phyloP scores from a whole-genome alignment of 148 eudicot genomes.

The Amaranthus cruentus region DNA sequence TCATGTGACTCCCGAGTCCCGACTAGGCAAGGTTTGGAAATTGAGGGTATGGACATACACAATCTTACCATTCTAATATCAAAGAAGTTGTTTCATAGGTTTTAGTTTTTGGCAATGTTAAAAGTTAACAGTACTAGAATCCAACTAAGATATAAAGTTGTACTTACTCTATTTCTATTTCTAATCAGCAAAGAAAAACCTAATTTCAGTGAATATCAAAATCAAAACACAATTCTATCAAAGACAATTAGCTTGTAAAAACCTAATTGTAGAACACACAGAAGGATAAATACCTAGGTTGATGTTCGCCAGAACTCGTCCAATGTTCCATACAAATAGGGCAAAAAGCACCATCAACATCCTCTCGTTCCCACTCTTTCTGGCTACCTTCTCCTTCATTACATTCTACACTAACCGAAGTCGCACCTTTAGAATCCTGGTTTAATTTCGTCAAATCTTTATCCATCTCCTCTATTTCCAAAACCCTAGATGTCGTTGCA shows the following conservation, averaged over 20 bases:
- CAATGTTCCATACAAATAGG: slow-evolving; percentile 81
- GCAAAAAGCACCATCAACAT: slow-evolving; percentile 66
- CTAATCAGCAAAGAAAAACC: not conserved
- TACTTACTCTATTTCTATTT: not conserved
- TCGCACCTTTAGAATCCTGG: slow-evolving; percentile 5
- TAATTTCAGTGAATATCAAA: not conserved
- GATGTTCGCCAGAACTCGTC: slow-evolving; percentile 61
- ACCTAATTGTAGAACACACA: not conserved
- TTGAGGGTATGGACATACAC: too few species aligned
- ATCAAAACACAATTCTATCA: not conserved
- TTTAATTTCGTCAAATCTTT: not conserved
- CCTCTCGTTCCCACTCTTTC: slow-evolving; percentile 29
- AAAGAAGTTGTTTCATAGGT: too few species aligned
- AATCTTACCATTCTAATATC: too few species aligned
- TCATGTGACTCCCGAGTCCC: too few species aligned
- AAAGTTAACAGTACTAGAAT: not conserved
- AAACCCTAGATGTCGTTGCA: not conserved
- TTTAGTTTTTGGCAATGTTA: not conserved
- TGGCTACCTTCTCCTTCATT: slow-evolving; percentile 7
- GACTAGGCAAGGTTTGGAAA: too few species aligned
- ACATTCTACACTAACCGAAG: slow-evolving; percentile 4
- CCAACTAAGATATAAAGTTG: not conserved
- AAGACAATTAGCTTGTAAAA: not conserved
- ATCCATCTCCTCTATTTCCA: slow-evolving; percentile 5
- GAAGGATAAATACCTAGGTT: slow-evolving; percentile 41